These are phyloP conservation scores for Henckelia pumila DNA, from an alignment of 257 asterid genomes.

Conservation along the genomic window DNA sequence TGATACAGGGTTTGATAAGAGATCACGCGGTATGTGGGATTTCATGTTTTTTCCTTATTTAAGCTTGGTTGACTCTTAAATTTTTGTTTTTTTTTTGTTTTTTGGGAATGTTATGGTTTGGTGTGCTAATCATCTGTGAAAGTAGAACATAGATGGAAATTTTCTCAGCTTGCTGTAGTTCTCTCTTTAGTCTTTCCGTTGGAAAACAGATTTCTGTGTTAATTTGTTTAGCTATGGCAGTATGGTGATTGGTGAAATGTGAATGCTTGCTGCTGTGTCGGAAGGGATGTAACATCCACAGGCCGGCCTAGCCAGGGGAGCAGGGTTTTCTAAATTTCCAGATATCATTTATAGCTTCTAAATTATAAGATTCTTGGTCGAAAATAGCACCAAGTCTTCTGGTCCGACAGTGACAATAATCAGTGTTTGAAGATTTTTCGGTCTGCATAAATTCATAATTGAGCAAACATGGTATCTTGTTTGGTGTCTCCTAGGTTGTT, in stretches of 20 bases:
- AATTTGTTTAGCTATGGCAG: neutral
- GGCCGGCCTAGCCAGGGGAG: too few relatives aligned
- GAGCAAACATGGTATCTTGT: constrained; percentile 2
- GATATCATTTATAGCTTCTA: neutral
- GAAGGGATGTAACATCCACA: too few relatives aligned
- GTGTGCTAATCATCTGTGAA: neutral
- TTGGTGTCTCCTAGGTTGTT: constrained; percentile 11
- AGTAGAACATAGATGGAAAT: neutral
- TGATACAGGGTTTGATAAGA: constrained; percentile 10
- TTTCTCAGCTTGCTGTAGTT: constrained; percentile 6
- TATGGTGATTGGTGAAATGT: too few relatives aligned
- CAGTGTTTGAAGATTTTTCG: neutral
- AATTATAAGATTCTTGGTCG: neutral
- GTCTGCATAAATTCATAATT: neutral
- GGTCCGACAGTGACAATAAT: neutral
- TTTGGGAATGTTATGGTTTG: neutral
- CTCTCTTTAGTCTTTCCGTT: neutral
- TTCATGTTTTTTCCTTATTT: constrained; percentile 8
- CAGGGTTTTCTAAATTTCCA: neutral
- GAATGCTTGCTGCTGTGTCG: constrained; percentile 4
- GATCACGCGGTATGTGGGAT: constrained; percentile 33
- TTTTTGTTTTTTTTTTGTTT: neutral
- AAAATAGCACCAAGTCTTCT: neutral
- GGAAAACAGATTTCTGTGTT: neutral
- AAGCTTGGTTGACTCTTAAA: constrained; percentile 22